Evolutionary conservation across 2,329 filamentous ascomycete genomes (phyloP).

Genomic region (Sarocladium brachiariae): DNA sequence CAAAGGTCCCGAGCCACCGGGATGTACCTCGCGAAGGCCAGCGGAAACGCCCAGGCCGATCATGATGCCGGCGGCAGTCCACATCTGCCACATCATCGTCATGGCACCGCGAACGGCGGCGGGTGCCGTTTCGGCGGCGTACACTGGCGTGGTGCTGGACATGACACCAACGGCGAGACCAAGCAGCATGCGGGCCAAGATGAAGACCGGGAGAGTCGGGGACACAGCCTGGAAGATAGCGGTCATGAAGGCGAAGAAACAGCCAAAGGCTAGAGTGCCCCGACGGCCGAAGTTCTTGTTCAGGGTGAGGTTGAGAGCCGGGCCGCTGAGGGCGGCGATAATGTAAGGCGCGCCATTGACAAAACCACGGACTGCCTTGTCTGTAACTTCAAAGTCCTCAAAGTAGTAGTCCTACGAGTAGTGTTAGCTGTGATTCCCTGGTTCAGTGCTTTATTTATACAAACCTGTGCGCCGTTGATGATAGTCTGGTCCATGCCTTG

Average conservation of each 20-base stretch:
- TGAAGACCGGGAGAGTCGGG: slow-evolving; percentile 11
- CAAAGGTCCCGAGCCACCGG: not conserved
- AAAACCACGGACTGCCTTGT: slow-evolving; percentile 41
- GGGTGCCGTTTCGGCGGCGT: slow-evolving; percentile 24
- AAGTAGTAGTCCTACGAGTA: slow-evolving; percentile 32
- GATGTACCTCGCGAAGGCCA: slow-evolving; percentile 13
- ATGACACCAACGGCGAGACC: slow-evolving; percentile 25
- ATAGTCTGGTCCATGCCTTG: slow-evolving; percentile 58
- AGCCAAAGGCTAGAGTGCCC: slow-evolving; percentile 57
- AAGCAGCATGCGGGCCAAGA: slow-evolving; percentile 21
- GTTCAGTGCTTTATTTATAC: too few relatives aligned
- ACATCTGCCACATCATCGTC: slow-evolving; percentile 26
- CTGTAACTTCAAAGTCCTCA: slow-evolving; percentile 20
- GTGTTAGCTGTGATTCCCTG: too few relatives aligned
- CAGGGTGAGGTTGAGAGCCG: slow-evolving; percentile 29
- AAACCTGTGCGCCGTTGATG: slow-evolving; percentile 51
- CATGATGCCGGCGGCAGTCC: slow-evolving; percentile 31
- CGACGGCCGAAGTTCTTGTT: slow-evolving; percentile 55
- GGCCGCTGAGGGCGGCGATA: slow-evolving; percentile 34
- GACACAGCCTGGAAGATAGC: slow-evolving; percentile 36
- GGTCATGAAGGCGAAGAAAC: slow-evolving; percentile 42
- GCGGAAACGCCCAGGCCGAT: slow-evolving; percentile 26
- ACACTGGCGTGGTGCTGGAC: slow-evolving; percentile 22
- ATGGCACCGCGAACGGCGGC: slow-evolving; percentile 24
- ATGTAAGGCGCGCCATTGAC: slow-evolving; percentile 50